Evolutionary conservation across 2,329 filamentous ascomycete species (phyloP), one percentile per base, ranked within the genome.

Genomic region (Dothistroma septosporum): DNA sequence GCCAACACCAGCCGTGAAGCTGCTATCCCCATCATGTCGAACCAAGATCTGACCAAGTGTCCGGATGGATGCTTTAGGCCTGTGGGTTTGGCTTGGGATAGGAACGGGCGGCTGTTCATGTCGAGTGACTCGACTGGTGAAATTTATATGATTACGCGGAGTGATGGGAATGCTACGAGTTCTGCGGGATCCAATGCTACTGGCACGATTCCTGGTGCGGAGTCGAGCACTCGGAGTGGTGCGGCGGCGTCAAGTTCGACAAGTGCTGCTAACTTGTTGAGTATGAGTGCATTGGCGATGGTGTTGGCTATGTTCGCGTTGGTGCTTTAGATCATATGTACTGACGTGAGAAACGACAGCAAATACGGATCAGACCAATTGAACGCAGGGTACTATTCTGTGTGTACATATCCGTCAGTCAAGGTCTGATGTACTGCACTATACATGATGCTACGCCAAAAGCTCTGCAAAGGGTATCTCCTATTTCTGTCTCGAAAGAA

Each of bases 41-140:
- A 87, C 65, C 66, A 75, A 1, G 79, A 87, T 65, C 73, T 81
- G 5, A 74, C 75, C 11, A 70, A 72, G 3, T 89, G 87, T 61
- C 85, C 84, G 0, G 75, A 76, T 47, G 69, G 71, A 4, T 89
- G 86, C 73, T 85, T 89, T 75, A 79, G 86, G 2, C 86, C 87
- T 28, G 85, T 85, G 0, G 84, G 85, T 1, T 74, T 89, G 7
- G 79, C 79, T 0, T 80, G 77, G 71, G 78, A 81, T 70, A 64
- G 64, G 9, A 67, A 79, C 47, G 83, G 81, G 8, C 76, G 86
- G 7, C 73, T 90, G 9, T 89, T 83, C 74, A 82, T 88, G 77
- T 83, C 78, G 59, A 85, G 81, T 4, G 87, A 89, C 70, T 71
- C 78, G 14, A 86, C 85, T 0, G 87, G 10, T 6, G 87, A 90